Base-by-base conservation (phyloP, 2,329 filamentous ascomycete species). In the Aspergillus pseudoglaucus region DNA sequence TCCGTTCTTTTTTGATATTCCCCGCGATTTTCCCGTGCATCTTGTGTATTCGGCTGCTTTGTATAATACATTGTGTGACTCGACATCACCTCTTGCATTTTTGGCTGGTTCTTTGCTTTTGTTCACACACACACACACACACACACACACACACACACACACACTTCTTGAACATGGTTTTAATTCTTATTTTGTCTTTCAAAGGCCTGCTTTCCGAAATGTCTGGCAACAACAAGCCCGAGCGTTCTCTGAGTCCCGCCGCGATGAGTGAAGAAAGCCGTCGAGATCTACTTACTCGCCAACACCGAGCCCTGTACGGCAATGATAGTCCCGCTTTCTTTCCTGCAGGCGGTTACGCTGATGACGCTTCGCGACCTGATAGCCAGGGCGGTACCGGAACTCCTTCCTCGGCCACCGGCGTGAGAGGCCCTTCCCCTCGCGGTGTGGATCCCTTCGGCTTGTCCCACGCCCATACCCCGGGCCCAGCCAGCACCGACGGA, bases 251-350 rank as follows among this genome's bases (percentile, higher is more conserved):
- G 74, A 93, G 88, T 74, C 88, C 88, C 46, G 84, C 82, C 67
- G 80, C 84, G 60, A 87, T 95, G 86, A 94, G 86, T 66, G 93
- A 97, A 75, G 90, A 96, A 62, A 90, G 95, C 64, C 91, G 91
- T 61, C 89, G 91, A 61, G 91, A 97, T 61, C 79, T 97, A 69
- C 95, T 97, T 71, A 88, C 90, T 59, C 90, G 91, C 65, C 93
- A 97, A 74, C 90, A 94, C 71, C 90, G 86, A 70, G 90, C 91
- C 56, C 75, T 98, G 57, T 98, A 97, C 70, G 89, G 90, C 66
- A 88, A 82, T 61, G 78, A 79, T 49, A 88, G 64, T 56, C 75
- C 79, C 33, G 72, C 79, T 45, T 85, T 88, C 66, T 82, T 85
- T 64, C 83, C 85, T 57, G 81, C 80, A 57, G 77, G 75, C 53